Evolutionary conservation across 805 yeast species (phyloP).

Genomic region (Tetrapisispora namnaoensis): DNA sequence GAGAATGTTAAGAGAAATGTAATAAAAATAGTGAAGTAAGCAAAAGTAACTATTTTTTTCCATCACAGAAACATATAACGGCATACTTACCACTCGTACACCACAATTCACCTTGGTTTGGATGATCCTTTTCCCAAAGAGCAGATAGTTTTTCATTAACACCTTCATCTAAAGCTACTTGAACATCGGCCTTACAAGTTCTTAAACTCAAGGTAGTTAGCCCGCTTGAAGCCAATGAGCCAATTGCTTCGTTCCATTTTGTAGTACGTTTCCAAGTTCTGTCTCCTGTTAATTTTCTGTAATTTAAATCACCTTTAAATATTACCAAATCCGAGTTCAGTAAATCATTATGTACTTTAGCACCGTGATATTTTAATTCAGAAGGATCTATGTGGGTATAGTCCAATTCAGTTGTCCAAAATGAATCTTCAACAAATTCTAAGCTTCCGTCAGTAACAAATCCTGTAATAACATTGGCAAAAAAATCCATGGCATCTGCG

Average conservation of each 20-base stretch:
- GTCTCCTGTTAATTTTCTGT: conserved; percentile 89
- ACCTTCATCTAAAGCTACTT: conserved; percentile 73
- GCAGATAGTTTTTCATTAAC: conserved; percentile 56
- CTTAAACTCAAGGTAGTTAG: conserved; percentile 67
- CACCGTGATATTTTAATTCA: conserved; percentile 44
- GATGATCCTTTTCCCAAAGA: conserved; percentile 49
- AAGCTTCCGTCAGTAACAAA: conserved; percentile 41
- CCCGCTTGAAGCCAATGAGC: conserved; percentile 51
- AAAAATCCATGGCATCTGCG: conserved; percentile 35
- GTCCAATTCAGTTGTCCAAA: conserved; percentile 78
- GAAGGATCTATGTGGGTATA: conserved; percentile 57
- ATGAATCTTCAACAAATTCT: conserved; percentile 48
- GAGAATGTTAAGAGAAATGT: too few relatives aligned
- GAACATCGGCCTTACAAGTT: conserved; percentile 94
- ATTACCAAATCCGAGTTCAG: conserved; percentile 58
- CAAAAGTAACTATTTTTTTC: background rate
- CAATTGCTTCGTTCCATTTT: conserved; percentile 60
- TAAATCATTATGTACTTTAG: conserved; percentile 51
- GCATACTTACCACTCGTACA: conserved; percentile 89
- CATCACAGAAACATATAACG: conserved; percentile 48
- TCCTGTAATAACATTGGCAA: conserved; percentile 37
- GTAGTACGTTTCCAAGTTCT: conserved; percentile 80
- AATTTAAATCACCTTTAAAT: conserved; percentile 93
- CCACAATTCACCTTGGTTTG: conserved; percentile 71
- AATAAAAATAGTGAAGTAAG: background rate